A percentile compares a stretch with the other conserved stretches of the same genome.
Conservation (phyloP, 2,329 filamentous ascomycete species). For the Ilyonectria mors-panacis region DNA sequence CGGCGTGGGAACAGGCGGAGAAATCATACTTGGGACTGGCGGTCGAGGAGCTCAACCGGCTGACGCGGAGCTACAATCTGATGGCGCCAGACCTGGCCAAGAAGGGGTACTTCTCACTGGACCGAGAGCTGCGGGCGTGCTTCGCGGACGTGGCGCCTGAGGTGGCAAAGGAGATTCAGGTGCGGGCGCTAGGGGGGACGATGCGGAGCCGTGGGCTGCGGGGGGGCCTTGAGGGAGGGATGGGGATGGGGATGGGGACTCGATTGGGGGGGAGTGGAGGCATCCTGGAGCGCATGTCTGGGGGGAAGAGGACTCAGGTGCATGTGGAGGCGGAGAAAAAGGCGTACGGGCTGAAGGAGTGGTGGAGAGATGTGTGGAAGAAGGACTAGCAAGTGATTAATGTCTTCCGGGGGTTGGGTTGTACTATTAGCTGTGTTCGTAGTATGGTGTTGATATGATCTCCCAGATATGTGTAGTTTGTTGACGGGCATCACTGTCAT, state of each 20-base stretch:
- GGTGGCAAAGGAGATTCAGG: conserved; percentile 79
- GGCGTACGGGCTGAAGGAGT: conserved; percentile 88
- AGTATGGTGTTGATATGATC: not conserved
- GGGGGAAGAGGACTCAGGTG: conserved; percentile 65
- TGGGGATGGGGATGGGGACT: conserved; percentile 48
- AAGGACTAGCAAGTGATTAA: conserved; percentile 39
- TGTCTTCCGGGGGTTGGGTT: not conserved
- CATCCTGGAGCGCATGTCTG: conserved; percentile 73
- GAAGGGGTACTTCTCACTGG: conserved; percentile 90
- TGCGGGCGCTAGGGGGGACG: conserved; percentile 68
- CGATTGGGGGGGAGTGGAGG: conserved; percentile 52
- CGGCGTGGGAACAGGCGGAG: conserved; percentile 81
- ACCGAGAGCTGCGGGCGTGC: conserved; percentile 85
- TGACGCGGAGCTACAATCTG: conserved; percentile 92
- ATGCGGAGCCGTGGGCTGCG: conserved; percentile 55
- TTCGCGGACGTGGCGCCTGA: conserved; percentile 89
- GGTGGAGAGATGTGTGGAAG: conserved; percentile 86
- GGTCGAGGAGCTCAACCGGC: conserved; percentile 82
- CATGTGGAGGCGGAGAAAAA: conserved; percentile 82
- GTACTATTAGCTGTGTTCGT: not conserved
- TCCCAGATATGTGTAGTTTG: not conserved
- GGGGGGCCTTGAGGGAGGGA: conserved; percentile 39
- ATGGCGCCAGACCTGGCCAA: conserved; percentile 94
- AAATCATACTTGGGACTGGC: conserved; percentile 81
- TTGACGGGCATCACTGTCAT: not conserved